Percentiles rank a stretch among this genome's conserved stretches.
These are phyloP conservation scores for Aspergillus novofumigatus DNA, from an alignment of 2,329 filamentous ascomycete genomes.

Conservation along the genomic window DNA sequence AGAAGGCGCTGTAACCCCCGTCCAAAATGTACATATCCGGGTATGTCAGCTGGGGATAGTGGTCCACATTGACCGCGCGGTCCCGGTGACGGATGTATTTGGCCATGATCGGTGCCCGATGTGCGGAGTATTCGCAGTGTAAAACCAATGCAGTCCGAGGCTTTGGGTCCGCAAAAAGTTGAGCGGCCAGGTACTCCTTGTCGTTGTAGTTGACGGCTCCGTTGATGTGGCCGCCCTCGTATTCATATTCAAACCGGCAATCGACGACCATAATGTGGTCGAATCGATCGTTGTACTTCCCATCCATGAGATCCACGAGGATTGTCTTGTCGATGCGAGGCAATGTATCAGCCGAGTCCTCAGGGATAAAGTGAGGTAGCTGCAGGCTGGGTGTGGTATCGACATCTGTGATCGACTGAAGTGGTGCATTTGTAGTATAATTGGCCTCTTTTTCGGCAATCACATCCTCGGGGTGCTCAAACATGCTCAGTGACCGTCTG, in stretches of 20 bases:
- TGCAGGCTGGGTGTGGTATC: slow-evolving; percentile 70
- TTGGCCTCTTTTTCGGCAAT: slow-evolving; percentile 72
- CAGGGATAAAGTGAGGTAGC: slow-evolving; percentile 78
- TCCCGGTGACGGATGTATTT: slow-evolving; percentile 88
- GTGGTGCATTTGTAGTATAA: slow-evolving; percentile 48
- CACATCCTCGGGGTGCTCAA: slow-evolving; percentile 83
- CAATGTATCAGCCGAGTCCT: slow-evolving; percentile 78
- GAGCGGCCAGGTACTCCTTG: slow-evolving; percentile 76
- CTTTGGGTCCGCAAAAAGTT: slow-evolving; percentile 69
- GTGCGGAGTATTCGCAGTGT: slow-evolving; percentile 97
- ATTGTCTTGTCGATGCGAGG: slow-evolving; percentile 81
- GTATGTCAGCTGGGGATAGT: slow-evolving; percentile 86
- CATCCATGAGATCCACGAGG: slow-evolving; percentile 81
- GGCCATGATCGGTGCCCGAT: slow-evolving; percentile 93
- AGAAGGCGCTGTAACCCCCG: slow-evolving; percentile 94
- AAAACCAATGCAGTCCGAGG: slow-evolving; percentile 80
- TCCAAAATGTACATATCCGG: slow-evolving; percentile 97
- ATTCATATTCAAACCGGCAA: slow-evolving; percentile 98
- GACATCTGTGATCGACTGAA: slow-evolving; percentile 77
- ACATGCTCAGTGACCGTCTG: slow-evolving; percentile 94
- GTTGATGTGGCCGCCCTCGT: slow-evolving; percentile 90
- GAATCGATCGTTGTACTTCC: slow-evolving; percentile 71
- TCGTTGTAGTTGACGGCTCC: slow-evolving; percentile 95
- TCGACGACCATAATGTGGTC: slow-evolving; percentile 85
- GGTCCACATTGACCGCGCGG: slow-evolving; percentile 76